A percentile compares a stretch with the other conserved stretches of the same genome.
Conservation (phyloP, 2,329 filamentous ascomycete species). For the Ceratocystis diversiconidia region DNA sequence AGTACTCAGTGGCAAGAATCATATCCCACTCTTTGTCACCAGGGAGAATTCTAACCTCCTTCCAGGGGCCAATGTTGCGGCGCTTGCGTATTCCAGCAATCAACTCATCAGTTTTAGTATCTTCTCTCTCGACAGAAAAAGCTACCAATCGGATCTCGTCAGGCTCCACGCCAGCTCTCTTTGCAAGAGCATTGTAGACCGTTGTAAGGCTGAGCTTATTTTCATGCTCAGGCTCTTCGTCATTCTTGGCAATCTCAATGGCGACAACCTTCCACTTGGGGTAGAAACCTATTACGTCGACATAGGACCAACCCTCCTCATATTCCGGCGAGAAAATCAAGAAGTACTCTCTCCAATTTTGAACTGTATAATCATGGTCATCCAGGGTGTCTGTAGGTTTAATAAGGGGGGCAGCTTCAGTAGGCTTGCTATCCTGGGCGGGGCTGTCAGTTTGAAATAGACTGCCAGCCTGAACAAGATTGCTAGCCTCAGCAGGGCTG, state of each 20-base stretch:
- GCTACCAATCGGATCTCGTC: neutral
- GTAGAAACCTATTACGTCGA: neutral
- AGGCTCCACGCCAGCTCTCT: neutral
- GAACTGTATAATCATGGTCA: no score
- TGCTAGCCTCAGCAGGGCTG: no score
- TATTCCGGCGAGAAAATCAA: no score
- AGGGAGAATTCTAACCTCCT: neutral
- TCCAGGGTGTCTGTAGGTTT: no score
- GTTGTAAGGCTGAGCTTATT: neutral
- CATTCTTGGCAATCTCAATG: neutral
- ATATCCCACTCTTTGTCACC: no score
- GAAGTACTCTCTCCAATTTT: no score
- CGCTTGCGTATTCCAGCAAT: neutral
- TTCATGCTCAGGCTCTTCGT: neutral
- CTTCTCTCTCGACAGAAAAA: neutral
- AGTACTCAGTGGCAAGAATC: no score
- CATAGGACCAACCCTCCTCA: neutral
- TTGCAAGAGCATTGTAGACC: neutral
- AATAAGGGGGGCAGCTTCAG: no score
- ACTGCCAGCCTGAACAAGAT: no score
- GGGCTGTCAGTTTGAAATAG: no score
- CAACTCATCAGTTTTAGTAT: neutral
- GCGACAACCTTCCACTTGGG: neutral
- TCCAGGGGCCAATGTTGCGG: neutral
- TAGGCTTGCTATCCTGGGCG: no score